Evolutionary conservation across 805 yeast genomes (phyloP), one percentile per base, ranked within the genome.

Genomic region (Yarrowia sp.): DNA sequence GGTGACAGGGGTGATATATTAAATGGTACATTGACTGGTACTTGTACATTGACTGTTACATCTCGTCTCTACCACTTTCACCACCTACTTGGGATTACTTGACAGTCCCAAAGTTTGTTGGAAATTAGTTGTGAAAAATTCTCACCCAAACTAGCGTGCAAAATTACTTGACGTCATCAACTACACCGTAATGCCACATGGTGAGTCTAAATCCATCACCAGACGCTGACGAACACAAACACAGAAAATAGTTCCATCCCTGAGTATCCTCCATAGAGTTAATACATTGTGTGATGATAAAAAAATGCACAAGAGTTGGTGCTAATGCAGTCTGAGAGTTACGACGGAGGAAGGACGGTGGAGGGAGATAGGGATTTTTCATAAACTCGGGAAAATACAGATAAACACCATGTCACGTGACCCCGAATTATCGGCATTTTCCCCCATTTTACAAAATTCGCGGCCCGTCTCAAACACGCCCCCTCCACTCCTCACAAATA

Each of bases 201-300:
- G n/a, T n/a, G n/a, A 40, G n/a, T n/a, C 19, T 40, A 40, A 15
- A 6, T 8, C 8, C 47, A 43, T 43, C 47, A 43, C 7, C 19
- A 17, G 47, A 43, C 47, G 10, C 20, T 12, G 24, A 13, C 47
- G 47, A 19, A 9, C 24, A 43, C 24, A 14, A 47, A 8, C 49
- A 44, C 33, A 8, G 24, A 13, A 47, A 47, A 24, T 47, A 24
- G 36, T 47, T 47, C 52, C 52, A 24, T 47, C 52, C 52, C 52
- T 47, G 34, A 14, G 24, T 20, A 44, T 44, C 34, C 46, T n/a
- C n/a, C n/a, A n/a, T n/a, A n/a, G n/a, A n/a, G n/a, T n/a, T n/a
- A n/a, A n/a, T n/a, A n/a, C n/a, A n/a, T n/a, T n/a, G n/a, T n/a
- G n/a, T n/a, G n/a, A n/a, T n/a, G n/a, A n/a, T n/a, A n/a, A n/a